Percentiles rank a stretch among this genome's conserved stretches.
Conservation (phyloP, 2,329 filamentous ascomycete genomes). For the Aspergillus fumigatus region DNA sequence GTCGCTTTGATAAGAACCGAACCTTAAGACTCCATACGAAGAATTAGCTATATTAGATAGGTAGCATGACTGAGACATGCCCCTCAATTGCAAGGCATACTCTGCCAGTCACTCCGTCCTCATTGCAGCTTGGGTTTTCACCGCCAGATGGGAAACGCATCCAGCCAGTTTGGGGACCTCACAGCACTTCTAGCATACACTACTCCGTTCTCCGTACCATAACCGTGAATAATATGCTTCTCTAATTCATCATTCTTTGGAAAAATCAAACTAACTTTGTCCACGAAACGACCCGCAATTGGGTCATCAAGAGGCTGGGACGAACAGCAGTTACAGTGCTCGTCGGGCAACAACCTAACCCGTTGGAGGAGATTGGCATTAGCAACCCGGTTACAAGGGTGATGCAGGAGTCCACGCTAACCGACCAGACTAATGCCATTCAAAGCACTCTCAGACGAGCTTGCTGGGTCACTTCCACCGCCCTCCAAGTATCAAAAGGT, state of each 20-base stretch:
- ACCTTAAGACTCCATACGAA: not conserved
- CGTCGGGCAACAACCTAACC: slow-evolving; percentile 9
- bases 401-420: not conserved
- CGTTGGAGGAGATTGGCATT: not conserved
- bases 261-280: not conserved
- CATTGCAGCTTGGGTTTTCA: not conserved
- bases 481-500: not conserved
- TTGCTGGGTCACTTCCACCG: not conserved
- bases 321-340: slow-evolving; percentile 4
- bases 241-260: not conserved
- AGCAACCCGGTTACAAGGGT: not conserved
- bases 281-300: slow-evolving; percentile 14
- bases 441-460: not conserved
- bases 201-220: too few relatives aligned
- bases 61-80: not conserved
- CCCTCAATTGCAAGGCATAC: not conserved
- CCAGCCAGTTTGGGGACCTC: slow-evolving; percentile 4
- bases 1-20: not conserved
- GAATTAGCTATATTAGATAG: not conserved
- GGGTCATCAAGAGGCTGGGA: slow-evolving; percentile 20
- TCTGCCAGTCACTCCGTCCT: not conserved
- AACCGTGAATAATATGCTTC: not conserved
- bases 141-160: slow-evolving; percentile 1
- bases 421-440: not conserved
- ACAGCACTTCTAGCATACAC: not conserved